Percentiles rank a stretch among this genome's conserved stretches.
These are phyloP conservation scores for Wickerhamiella bombiphila DNA, from an alignment of 805 yeast species.

Conservation along the genomic window DNA sequence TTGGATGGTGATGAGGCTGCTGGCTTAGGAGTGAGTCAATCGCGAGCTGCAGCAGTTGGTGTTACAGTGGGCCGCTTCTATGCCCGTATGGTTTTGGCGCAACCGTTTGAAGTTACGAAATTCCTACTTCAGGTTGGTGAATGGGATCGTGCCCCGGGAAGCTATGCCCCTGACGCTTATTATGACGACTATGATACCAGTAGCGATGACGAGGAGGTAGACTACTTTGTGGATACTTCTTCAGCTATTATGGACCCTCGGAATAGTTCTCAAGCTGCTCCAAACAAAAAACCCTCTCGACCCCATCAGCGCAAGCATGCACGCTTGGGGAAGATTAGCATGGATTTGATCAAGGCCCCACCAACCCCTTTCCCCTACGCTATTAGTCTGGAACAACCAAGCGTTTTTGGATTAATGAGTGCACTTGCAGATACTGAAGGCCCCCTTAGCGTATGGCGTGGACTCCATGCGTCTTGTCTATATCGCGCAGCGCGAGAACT, in stretches of 20 bases:
- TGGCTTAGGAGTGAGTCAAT: conserved; percentile 25
- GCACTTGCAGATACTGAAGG: conserved; percentile 50
- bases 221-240: conserved; percentile 26
- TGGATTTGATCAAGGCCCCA: conserved; percentile 5
- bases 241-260: conserved; percentile 1
- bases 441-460: conserved; percentile 46
- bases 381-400: conserved; percentile 17
- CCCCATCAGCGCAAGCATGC: conserved; percentile 2
- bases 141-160: conserved; percentile 7
- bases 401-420: conserved; percentile 25
- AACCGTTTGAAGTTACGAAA: conserved; percentile 78
- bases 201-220: conserved; percentile 27
- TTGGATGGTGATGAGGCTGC: conserved; percentile 17
- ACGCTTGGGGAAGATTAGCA: conserved; percentile 1
- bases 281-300: conserved; percentile 1
- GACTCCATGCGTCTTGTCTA: conserved; percentile 69
- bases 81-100: conserved; percentile 51
- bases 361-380: conserved; percentile 8
- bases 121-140: conserved; percentile 67
- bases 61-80: conserved; percentile 55
- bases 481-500: conserved; percentile 61
- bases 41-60: conserved; percentile 41
- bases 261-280: conserved; percentile 3
- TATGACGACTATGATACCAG: conserved; percentile 12
- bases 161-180: conserved; percentile 12